Conservation (phyloP, 2,329 filamentous ascomycete genomes). For the Epichloe bromicola region DNA sequence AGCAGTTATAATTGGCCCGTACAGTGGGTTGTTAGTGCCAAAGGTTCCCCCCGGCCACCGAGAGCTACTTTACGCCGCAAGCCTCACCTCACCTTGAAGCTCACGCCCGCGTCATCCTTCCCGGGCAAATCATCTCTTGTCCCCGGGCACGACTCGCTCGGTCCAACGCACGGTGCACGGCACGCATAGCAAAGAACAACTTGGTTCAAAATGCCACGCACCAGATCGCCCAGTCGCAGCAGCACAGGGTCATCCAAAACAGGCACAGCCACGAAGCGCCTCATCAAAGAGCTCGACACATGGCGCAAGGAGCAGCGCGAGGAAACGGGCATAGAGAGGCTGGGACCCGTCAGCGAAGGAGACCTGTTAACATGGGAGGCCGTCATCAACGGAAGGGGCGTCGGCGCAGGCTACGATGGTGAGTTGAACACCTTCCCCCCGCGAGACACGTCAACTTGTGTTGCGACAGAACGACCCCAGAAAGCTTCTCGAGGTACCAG, state of each 20-base stretch:
- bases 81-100: too few relatives aligned
- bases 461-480: too few relatives aligned
- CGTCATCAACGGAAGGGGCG: conserved; percentile 44
- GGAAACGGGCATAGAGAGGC: conserved; percentile 44
- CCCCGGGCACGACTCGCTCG: too few relatives aligned
- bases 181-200: too few relatives aligned
- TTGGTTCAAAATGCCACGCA: conserved; percentile 4
- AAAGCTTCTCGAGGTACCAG: too few relatives aligned
- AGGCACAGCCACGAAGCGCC: conserved; percentile 42
- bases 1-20: too few relatives aligned
- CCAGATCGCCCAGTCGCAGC: conserved; percentile 7
- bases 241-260: conserved; percentile 23
- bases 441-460: too few relatives aligned
- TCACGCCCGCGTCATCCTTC: too few relatives aligned
- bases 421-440: conserved; percentile 8
- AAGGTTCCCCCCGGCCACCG: too few relatives aligned
- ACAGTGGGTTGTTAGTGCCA: too few relatives aligned
- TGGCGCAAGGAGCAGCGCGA: conserved; percentile 36
- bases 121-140: background rate
- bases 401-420: conserved; percentile 46
- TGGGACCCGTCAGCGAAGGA: conserved; percentile 40
- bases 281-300: conserved; percentile 43
- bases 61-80: too few relatives aligned
- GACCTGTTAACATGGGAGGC: conserved; percentile 46
- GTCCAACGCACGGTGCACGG: too few relatives aligned